Evolutionary conservation across 2,329 filamentous ascomycete genomes (phyloP), one percentile per base, ranked within the genome.

Genomic region (Neurospora crassa): DNA sequence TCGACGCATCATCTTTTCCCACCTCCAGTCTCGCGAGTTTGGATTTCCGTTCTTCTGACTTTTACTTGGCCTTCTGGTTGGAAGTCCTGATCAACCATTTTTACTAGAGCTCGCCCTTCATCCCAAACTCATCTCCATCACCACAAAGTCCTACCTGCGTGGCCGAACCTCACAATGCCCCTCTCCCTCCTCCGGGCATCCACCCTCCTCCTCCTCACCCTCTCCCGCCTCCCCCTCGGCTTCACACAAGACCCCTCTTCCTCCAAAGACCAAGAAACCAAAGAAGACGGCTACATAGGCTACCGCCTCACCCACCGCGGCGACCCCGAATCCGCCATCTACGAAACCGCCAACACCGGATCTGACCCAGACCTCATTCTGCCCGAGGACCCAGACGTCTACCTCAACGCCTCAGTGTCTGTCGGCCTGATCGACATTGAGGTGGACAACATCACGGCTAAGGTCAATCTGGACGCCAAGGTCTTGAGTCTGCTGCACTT

Each of bases 401-500:
- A 85, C 74, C 84, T 90, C 70, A 89, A 89, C 74, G 88, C 88
- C 10, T 84, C 83, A 1, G 84, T 89, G 0, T 83, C 82, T 69
- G 86, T 90, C 8, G 85, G 86, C 73, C 84, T 87, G 76, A 89
- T 90, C 79, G 82, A 83, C 77, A 84, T 90, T 71, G 82, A 85
- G 68, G 88, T 89, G 14, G 81, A 86, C 72, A 89, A 89, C 75
- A 82, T 89, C 70, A 87, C 86, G 1, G 87, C 87, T 69, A 88
- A 88, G 76, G 83, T 88, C 78, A 89, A 88, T 76, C 81, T 89
- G 41, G 86, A 88, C 72, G 86, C 86, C 5, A 84, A 88, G 77
- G 87, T 89, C 11, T 81, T 89, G 53, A 83, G 84, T 73, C 81
- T 90, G 67, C 83, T 90, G 67, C 80, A 84, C 71, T 89, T 90